Evolutionary conservation across 1,284 basidiomycete genomes (phyloP).

Genomic region (Ganoderma sp.): DNA sequence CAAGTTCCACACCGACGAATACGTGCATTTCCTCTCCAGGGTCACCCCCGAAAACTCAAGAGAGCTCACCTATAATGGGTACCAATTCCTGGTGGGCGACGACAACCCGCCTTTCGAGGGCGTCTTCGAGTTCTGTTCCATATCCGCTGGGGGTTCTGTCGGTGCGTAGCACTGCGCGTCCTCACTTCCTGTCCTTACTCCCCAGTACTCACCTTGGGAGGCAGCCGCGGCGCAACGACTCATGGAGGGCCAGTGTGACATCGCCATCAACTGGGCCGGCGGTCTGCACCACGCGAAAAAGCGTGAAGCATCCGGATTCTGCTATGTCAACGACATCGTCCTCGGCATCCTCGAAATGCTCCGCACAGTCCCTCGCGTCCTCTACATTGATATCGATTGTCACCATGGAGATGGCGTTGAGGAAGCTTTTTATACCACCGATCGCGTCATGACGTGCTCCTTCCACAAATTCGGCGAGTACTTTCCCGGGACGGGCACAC

Average conservation of each 20-base stretch:
- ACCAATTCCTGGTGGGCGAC: conserved; percentile 87
- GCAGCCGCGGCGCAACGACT: conserved; percentile 84
- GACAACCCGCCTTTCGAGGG: conserved; percentile 98
- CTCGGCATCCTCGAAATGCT: conserved; percentile 89
- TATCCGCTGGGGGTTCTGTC: conserved; percentile 94
- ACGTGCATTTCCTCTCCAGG: conserved; percentile 87
- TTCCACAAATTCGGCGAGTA: conserved; percentile 99
- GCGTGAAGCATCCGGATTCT: conserved; percentile 94
- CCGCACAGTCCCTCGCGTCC: conserved; percentile 81
- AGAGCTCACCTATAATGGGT: conserved; percentile 83
- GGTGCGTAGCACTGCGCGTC: conserved; percentile 51
- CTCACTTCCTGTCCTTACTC: background rate
- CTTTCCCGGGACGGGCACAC: conserved; percentile 93
- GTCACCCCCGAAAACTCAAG: conserved; percentile 91
- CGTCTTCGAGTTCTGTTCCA: conserved; percentile 95
- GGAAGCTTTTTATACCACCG: conserved; percentile 97
- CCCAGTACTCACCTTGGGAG: background rate
- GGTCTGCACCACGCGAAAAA: conserved; percentile 99
- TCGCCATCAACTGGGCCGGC: conserved; percentile 98
- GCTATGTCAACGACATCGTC: conserved; percentile 97
- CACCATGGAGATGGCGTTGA: conserved; percentile 99
- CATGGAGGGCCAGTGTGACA: conserved; percentile 84
- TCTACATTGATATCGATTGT: conserved; percentile 98
- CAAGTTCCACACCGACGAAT: conserved; percentile 97
- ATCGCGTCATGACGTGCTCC: conserved; percentile 95